Percentiles rank a stretch among this genome's conserved stretches.
Evolutionary conservation across 768 basidiomycete genomes (phyloP).

Genomic region (Wakefieldia striispora): DNA sequence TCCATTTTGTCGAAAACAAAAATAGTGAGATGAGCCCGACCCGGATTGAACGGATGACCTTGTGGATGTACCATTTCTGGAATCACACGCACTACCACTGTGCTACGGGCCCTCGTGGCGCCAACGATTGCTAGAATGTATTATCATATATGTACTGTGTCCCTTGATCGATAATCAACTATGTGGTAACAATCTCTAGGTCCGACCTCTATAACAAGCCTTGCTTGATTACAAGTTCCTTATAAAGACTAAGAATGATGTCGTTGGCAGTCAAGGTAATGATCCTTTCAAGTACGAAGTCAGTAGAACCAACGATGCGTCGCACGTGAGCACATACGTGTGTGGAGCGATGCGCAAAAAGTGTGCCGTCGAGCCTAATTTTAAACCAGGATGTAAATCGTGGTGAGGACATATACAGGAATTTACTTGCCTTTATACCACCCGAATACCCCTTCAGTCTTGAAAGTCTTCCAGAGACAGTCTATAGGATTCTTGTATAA

Average conservation of each 20-base stretch:
- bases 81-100: constrained; percentile 37
- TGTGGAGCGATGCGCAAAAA: constrained; percentile 91
- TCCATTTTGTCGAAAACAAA: background rate
- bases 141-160: too few relatives aligned
- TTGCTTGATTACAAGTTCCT: constrained; percentile 31
- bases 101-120: constrained; percentile 22
- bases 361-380: constrained; percentile 87
- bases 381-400: background rate
- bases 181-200: background rate
- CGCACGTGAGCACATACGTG: constrained; percentile 54
- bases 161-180: too few relatives aligned
- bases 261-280: constrained; percentile 90
- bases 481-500: constrained; percentile 92
- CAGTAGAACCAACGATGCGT: background rate
- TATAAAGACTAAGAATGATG: constrained; percentile 68
- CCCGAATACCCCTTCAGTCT: constrained; percentile 85
- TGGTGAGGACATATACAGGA: background rate
- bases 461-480: constrained; percentile 94
- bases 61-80: constrained; percentile 31
- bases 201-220: constrained; percentile 9
- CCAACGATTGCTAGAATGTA: background rate
- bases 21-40: constrained; percentile 31
- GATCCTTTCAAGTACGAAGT: constrained; percentile 47
- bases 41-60: constrained; percentile 47
- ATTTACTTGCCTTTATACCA: constrained; percentile 82